Evolutionary conservation across 2,329 filamentous ascomycete species (phyloP).

Genomic region (Trichophyton equinum): DNA sequence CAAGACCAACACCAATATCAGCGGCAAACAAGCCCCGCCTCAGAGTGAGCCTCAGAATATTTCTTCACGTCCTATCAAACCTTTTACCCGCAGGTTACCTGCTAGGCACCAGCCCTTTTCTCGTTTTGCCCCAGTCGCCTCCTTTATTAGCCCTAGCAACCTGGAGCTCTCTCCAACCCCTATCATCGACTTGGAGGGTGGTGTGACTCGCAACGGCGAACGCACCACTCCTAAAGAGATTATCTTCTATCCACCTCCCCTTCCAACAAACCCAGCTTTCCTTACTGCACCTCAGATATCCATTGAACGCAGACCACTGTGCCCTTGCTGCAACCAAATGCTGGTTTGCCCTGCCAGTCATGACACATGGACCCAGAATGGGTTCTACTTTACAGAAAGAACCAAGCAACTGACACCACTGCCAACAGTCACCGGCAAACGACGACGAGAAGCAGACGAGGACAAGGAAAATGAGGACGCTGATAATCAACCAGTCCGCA

Average conservation of each 20-base stretch:
- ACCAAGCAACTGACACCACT: slow-evolving; percentile 9
- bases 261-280: neutral
- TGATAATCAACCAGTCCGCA: neutral
- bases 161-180: neutral
- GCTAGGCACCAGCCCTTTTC: neutral
- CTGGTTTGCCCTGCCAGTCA: slow-evolving; percentile 12
- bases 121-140: neutral
- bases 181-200: neutral
- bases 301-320: slow-evolving; percentile 1
- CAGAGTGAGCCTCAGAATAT: slow-evolving; percentile 5
- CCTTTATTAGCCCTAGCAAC: slow-evolving; percentile 3
- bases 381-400: slow-evolving; percentile 2
- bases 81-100: neutral
- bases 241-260: neutral
- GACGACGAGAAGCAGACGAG: neutral
- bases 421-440: slow-evolving; percentile 6
- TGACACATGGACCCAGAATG: slow-evolving; percentile 2
- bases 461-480: neutral
- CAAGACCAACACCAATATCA: neutral
- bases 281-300: neutral
- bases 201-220: neutral
- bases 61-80: neutral
- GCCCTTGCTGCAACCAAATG: slow-evolving; percentile 8
- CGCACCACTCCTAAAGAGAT: neutral
- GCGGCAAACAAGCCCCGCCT: neutral